These are phyloP conservation scores for Moesziomyces aphidis DNA, from an alignment of 1,284 basidiomycete species.

Conservation along the genomic window DNA sequence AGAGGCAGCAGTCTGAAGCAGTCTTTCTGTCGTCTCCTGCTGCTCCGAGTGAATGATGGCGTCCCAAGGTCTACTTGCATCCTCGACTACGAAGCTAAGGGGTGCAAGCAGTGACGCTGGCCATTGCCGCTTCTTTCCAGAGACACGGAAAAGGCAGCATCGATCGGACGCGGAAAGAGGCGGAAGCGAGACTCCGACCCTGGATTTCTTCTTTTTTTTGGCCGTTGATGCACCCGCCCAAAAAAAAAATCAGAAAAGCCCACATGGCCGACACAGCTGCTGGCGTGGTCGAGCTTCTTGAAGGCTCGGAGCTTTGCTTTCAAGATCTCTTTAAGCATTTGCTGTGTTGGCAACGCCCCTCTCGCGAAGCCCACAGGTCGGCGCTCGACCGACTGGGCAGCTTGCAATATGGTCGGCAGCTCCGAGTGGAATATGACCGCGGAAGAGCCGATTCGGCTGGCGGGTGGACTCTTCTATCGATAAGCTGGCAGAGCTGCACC, in stretches of 20 bases:
- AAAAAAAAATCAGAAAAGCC: neutral
- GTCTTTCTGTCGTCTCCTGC: too few species aligned
- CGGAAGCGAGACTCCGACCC: slow-evolving; percentile 9
- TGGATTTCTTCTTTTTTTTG: neutral
- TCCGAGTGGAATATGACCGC: slow-evolving; percentile 9
- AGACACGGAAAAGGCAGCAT: neutral
- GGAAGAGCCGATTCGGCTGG: slow-evolving; percentile 9
- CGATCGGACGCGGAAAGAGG: slow-evolving; percentile 13
- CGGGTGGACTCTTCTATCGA: slow-evolving; percentile 9
- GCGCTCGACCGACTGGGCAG: too few species aligned
- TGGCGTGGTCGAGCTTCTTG: too few species aligned
- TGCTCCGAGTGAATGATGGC: too few species aligned
- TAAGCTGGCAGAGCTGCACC: slow-evolving; percentile 5
- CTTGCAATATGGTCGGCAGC: neutral
- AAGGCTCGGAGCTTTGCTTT: too few species aligned
- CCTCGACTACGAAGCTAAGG: neutral
- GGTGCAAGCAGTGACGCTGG: neutral
- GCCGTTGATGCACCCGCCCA: neutral
- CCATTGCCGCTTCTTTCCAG: neutral
- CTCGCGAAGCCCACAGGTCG: too few species aligned
- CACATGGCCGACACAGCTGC: too few species aligned
- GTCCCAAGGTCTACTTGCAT: neutral
- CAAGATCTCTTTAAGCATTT: too few species aligned
- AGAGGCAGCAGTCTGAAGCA: too few species aligned
- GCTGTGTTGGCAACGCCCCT: too few species aligned